Conservation (phyloP, 805 yeast genomes). For the Candida easanensis region DNA sequence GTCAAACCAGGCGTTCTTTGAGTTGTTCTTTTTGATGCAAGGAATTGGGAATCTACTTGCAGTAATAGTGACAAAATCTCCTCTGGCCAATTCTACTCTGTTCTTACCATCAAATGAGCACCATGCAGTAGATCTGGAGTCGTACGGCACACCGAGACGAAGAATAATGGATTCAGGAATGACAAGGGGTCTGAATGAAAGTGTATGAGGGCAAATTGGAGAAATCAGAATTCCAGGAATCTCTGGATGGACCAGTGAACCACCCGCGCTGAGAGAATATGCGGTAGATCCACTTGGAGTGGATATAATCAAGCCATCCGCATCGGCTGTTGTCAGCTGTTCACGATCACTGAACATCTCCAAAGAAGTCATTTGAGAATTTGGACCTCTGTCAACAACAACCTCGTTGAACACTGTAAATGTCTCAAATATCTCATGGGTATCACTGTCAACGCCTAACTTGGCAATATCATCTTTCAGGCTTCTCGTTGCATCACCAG, state of each 20-base stretch:
- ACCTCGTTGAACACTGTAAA: constrained; percentile 49
- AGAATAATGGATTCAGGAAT: constrained; percentile 40
- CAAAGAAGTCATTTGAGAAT: constrained; percentile 47
- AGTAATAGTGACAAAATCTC: constrained; percentile 33
- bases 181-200: constrained; percentile 50
- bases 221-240: constrained; percentile 55
- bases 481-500: constrained; percentile 10
- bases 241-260: constrained; percentile 51
- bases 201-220: constrained; percentile 53
- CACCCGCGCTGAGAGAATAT: constrained; percentile 52
- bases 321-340: constrained; percentile 57
- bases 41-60: constrained; percentile 34
- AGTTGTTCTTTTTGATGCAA: constrained; percentile 24
- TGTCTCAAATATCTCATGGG: constrained; percentile 31
- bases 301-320: constrained; percentile 62
- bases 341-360: constrained; percentile 48
- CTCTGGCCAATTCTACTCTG: constrained; percentile 29
- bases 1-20: constrained; percentile 32
- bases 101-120: constrained; percentile 36
- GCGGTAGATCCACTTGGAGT: constrained; percentile 71
- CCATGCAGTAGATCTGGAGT: constrained; percentile 34
- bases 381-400: constrained; percentile 51
- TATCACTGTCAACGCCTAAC: constrained; percentile 21
- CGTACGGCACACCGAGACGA: constrained; percentile 33
- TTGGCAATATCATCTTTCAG: constrained; percentile 27